Percentiles rank a stretch among this genome's conserved stretches.
phyloP scores from a whole-genome alignment of 257 asterid genomes.

The Rehmannia glutinosa region DNA sequence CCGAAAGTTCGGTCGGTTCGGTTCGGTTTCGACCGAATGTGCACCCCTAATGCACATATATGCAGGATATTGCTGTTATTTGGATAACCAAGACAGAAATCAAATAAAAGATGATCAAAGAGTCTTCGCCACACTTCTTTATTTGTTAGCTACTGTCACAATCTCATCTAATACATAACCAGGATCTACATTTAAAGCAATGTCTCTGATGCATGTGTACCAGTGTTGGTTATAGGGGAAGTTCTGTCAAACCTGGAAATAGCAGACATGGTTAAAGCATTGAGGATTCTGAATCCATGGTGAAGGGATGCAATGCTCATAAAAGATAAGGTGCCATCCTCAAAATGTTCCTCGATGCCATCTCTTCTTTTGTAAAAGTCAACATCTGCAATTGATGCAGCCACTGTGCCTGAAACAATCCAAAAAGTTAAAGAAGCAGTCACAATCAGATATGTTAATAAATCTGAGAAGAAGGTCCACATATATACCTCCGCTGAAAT shows the following conservation, averaged over 20 bases:
- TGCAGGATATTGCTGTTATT: not conserved
- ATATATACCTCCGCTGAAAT: conserved; percentile 88
- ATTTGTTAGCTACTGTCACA: not conserved
- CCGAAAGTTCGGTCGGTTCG: too few relatives aligned
- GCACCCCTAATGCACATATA: not conserved
- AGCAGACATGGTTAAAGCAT: conserved; percentile 61
- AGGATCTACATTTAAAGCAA: too few relatives aligned
- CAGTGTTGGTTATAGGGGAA: too few relatives aligned
- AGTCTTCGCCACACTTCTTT: not conserved
- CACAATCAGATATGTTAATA: conserved; percentile 3
- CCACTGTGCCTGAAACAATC: conserved; percentile 80
- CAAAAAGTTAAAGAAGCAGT: conserved; percentile 7
- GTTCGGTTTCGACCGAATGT: too few relatives aligned
- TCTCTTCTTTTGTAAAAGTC: conserved; percentile 86
- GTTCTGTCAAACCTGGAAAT: conserved; percentile 64
- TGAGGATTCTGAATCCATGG: conserved; percentile 85
- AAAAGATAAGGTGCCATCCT: conserved; percentile 91
- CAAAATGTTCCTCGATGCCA: conserved; percentile 76
- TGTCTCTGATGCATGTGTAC: too few relatives aligned
- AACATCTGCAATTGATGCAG: conserved; percentile 88
- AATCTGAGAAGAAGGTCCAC: conserved; percentile 10
- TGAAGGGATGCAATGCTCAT: conserved; percentile 79
- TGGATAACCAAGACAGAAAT: not conserved
- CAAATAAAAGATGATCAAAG: not conserved
- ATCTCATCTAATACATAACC: not conserved